A percentile compares a stretch with the other conserved stretches of the same genome.
These are phyloP conservation scores for Fusarium ramigenum DNA, from an alignment of 2,329 filamentous ascomycete genomes.

Conservation along the genomic window DNA sequence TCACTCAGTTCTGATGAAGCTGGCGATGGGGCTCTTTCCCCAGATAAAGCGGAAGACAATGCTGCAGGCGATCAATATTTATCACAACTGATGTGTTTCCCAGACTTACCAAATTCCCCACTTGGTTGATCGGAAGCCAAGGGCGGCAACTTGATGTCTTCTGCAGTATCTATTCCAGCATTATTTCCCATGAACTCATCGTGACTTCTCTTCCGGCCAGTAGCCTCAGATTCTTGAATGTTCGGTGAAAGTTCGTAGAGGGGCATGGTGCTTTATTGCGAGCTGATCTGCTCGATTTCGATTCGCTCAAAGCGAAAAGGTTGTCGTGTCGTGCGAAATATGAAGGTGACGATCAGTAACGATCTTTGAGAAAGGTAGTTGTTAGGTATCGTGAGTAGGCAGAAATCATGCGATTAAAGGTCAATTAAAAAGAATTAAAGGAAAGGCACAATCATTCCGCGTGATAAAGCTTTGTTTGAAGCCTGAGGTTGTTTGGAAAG, in stretches of 20 bases:
- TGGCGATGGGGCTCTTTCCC: conserved; percentile 43
- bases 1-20: conserved; percentile 54
- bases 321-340: not conserved
- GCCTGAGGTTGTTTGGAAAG: not conserved
- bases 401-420: conserved; percentile 20
- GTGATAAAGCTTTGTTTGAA: not conserved
- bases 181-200: conserved; percentile 54
- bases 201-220: conserved; percentile 57
- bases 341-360: not conserved
- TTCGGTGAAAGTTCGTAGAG: conserved; percentile 59
- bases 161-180: conserved; percentile 36
- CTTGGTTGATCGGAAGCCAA: conserved; percentile 28
- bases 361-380: conserved; percentile 5
- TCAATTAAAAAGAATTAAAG: not conserved
- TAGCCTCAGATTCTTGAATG: conserved; percentile 55
- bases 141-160: conserved; percentile 31
- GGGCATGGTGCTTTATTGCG: conserved; percentile 52
- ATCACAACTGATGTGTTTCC: no score
- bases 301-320: not conserved
- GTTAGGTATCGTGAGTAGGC: conserved; percentile 5
- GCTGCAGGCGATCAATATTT: conserved; percentile 35
- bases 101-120: conserved; percentile 38
- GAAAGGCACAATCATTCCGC: conserved; percentile 4
- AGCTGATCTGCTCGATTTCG: conserved; percentile 4
- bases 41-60: conserved; percentile 35